Base-by-base conservation (phyloP, 768 basidiomycete genomes). In the Vishniacozyma victoriae region DNA sequence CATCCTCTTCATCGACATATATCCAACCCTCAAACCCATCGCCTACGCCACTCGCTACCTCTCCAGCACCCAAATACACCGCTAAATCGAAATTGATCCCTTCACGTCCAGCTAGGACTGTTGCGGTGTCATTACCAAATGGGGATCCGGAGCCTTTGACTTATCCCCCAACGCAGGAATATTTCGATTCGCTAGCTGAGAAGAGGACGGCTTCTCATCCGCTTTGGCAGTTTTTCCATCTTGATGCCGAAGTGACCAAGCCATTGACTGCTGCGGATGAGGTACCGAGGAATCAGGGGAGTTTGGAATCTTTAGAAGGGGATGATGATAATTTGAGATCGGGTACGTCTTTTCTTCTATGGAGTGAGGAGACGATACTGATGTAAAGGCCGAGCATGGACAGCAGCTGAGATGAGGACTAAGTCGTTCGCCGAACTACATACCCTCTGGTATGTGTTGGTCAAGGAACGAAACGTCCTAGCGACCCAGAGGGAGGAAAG, bases 381-480 rank as follows among this genome's bases (percentile, higher is more conserved):
- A 23, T 11, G 33, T 33, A 27, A 63, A 92, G 93, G 91, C 33
- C 81, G 93, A 44, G 76, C 86, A 20, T 97, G 92, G 92, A 78
- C 75, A 44, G 84, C 90, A 5, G 77, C 80, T 9, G 95, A 97
- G 64, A 78, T 99, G 38, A 79, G 95, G 29, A 76, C 84, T 44
- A 96, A 96, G 73, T 86, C 82, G 55, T 97, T 97, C 76, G 79
- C 81, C 51, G 92, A 97, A 67, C 75, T 99, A 54, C 95, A 99
- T 71, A 86, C 83, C 7, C 77, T 99, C 29, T 99, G 95, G 93
- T 96, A 93, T 69, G 78, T 96, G 40, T 75, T 89, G 20, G 63
- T 90, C 38, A 78, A 88, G 55, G 95, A 99, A 72, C 80, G 86
- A 3, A 99, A 97, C 73, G 75, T 93, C 22, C 77, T 96, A 48